Evolutionary conservation across 352 stramenopile species (phyloP), one percentile per base, ranked within the genome.

Genomic region (Vaucheria bursata): DNA sequence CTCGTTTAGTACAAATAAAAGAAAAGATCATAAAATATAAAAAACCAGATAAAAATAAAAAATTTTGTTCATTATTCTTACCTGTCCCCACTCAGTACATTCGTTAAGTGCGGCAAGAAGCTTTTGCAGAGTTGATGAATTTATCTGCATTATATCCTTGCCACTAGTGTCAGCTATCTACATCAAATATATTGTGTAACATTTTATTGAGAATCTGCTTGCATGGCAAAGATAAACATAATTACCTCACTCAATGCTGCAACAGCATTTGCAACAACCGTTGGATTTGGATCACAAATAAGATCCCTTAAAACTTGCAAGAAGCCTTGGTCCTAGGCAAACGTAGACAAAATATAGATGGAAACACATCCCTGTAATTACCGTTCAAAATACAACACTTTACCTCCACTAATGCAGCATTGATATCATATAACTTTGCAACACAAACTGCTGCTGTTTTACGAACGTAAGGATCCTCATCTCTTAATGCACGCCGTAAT

Each of bases 391-490:
- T 59, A 25, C 45, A 12, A 12, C 45, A 25, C 45, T 25, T 59
- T 12, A 59, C 45, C 45, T 97, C 91, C 0, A 98, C 95, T 50
- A 99, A 87, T 38, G 95, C 90, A 0, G 95, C 94, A 72, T 96
- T 97, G 87, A 99, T 98, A 83, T 99, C 95, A 86, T 99, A 99
- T 12, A 99, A 89, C 87, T 99, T 99, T 53, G 95, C 96, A 8
- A 99, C 95, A 85, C 95, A 99, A 53, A 99, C 97, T 25, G 96
- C 96, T 5, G 96, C 96, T 0, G 96, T 99, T 85, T 99, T 99
- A 69, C 96, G 90, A 5, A 99, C 96, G 82, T 99, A 99, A 32
- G 96, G 95, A 87, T 99, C 96, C 25, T 93, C 90, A 77, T 95
- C 96, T 37, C 94, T 89, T 31, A 99, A 87, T 66, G 93, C 95